Evolutionary conservation across 2,329 filamentous ascomycete species (phyloP).

Genomic region (Fusarium sp.): DNA sequence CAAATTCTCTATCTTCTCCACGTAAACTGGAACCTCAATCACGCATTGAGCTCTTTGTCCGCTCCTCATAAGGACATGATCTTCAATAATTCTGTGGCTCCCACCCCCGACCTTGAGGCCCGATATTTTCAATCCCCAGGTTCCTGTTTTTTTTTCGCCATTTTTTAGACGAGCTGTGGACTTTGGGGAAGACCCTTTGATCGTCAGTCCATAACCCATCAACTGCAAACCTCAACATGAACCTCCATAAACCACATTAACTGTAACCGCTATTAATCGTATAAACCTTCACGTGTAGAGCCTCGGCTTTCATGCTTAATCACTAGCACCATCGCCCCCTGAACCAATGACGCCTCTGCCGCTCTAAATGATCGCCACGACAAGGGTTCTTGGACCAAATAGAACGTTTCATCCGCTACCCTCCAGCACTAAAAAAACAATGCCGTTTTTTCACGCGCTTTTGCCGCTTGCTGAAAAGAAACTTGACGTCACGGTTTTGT

Average conservation of each 20-base stretch:
- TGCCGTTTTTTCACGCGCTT: slow-evolving; percentile 14
- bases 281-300: background rate
- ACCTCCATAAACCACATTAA: background rate
- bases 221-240: too few relatives aligned
- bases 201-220: background rate
- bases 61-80: slow-evolving; percentile 26
- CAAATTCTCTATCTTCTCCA: background rate
- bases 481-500: slow-evolving; percentile 30
- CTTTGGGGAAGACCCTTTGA: slow-evolving; percentile 6
- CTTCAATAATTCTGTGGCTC: slow-evolving; percentile 10
- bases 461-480: slow-evolving; percentile 13
- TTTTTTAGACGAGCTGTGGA: slow-evolving; percentile 5
- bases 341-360: slow-evolving; percentile 28
- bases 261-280: background rate
- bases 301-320: background rate
- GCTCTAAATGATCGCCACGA: slow-evolving; percentile 12
- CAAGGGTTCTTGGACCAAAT: background rate
- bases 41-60: slow-evolving; percentile 8
- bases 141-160: slow-evolving; percentile 23
- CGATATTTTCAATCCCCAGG: slow-evolving; percentile 20
- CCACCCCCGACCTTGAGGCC: slow-evolving; percentile 7
- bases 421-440: background rate
- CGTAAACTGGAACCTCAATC: slow-evolving; percentile 11
- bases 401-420: slow-evolving; percentile 18
- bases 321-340: background rate